phyloP scores from a whole-genome alignment of 2,329 filamentous ascomycete genomes.

The Cytospora piceicola region DNA sequence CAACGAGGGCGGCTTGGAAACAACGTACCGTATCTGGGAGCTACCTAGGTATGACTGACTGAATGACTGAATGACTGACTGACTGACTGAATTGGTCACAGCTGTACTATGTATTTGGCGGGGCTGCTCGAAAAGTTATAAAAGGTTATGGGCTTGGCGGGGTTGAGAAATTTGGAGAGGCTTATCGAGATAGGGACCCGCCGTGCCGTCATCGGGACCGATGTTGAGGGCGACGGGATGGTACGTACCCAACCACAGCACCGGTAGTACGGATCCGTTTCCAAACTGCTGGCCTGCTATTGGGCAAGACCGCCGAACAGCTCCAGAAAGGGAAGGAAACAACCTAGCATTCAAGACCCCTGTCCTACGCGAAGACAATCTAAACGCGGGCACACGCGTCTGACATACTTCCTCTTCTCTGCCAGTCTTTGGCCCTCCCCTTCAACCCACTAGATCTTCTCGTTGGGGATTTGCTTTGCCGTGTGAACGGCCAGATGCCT shows the following conservation, averaged over 20 bases:
- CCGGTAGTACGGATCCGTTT: background rate
- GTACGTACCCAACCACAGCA: background rate
- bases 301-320: conserved; percentile 4
- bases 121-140: conserved; percentile 3
- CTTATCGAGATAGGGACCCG: conserved; percentile 5
- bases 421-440: background rate
- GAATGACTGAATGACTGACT: conserved; percentile 7
- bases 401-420: conserved; percentile 1
- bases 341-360: background rate
- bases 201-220: conserved; percentile 23
- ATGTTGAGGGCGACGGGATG: background rate
- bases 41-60: background rate
- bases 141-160: conserved; percentile 12
- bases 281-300: conserved; percentile 8
- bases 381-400: background rate
- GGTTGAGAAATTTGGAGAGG: conserved; percentile 27
- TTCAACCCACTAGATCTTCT: background rate
- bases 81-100: conserved; percentile 9
- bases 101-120: conserved; percentile 1
- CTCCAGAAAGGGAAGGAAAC: conserved; percentile 17
- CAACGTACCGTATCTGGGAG: background rate
- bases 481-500: conserved; percentile 16
- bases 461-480: background rate
- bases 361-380: conserved; percentile 10
- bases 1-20: background rate